Conservation (phyloP, 2,329 filamentous ascomycete species). For the Myrmaecium sp. region DNA sequence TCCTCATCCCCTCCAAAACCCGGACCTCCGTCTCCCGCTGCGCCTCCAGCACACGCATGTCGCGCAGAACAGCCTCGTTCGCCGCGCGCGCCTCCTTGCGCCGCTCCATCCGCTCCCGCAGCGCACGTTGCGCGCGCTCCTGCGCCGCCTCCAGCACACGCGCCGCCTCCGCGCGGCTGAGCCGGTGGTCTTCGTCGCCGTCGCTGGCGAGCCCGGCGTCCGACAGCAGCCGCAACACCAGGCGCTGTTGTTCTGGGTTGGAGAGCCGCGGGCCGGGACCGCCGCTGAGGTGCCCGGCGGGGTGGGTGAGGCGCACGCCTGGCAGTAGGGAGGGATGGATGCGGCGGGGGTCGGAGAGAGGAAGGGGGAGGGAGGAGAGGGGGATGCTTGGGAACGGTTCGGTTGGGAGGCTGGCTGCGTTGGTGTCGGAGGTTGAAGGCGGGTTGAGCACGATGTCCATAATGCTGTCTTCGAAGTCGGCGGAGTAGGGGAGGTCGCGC, state of each 20-base stretch:
- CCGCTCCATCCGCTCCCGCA: no score
- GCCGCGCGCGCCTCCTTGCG: no score
- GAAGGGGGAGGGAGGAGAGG: conserved; percentile 23
- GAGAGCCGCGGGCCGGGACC: conserved; percentile 28
- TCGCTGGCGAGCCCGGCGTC: no score
- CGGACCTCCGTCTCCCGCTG: no score
- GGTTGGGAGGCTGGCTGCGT: conserved; percentile 11
- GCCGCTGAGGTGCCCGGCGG: conserved; percentile 30
- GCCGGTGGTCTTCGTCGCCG: no score
- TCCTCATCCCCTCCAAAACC: no score
- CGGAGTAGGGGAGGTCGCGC: conserved; percentile 21
- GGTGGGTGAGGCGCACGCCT: conserved; percentile 28
- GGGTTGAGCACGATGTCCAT: conserved; percentile 23
- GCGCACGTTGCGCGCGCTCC: no score
- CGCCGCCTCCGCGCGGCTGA: no score
- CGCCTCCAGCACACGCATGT: no score
- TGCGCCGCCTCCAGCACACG: no score
- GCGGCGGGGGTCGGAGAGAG: conserved; percentile 25
- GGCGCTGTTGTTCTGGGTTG: conserved; percentile 17
- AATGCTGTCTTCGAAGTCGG: conserved; percentile 27
- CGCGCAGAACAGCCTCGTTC: no score
- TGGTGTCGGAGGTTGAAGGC: conserved; percentile 8
- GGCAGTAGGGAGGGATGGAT: conserved; percentile 25
- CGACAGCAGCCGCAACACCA: no score
- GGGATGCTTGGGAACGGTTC: conserved; percentile 13